A percentile compares a stretch with the other conserved stretches of the same genome.
Conservation (phyloP, 768 basidiomycete genomes). For the Lactifluus subvellereus region DNA sequence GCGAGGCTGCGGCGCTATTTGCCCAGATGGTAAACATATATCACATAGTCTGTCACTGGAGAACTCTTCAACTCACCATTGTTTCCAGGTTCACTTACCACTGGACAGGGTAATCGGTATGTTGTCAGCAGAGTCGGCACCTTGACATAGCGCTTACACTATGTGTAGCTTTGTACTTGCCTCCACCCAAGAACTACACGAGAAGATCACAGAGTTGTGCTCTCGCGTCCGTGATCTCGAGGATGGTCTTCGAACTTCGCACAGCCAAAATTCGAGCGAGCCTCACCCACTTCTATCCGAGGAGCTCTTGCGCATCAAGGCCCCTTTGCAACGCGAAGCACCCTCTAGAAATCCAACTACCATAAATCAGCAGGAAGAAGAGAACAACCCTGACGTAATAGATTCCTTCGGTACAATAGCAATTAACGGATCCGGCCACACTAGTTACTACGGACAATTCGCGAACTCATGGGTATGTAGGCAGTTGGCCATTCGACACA, state of each 20-base stretch:
- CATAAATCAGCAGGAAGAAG: conserved; percentile 43
- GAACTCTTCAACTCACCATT: conserved; percentile 2
- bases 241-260: conserved; percentile 57
- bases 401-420: conserved; percentile 79
- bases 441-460: conserved; percentile 71
- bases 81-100: conserved; percentile 63
- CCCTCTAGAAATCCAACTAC: conserved; percentile 28
- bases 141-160: conserved; percentile 6
- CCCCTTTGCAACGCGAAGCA: conserved; percentile 63
- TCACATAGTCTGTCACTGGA: not conserved
- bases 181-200: conserved; percentile 74
- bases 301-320: conserved; percentile 69
- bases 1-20: conserved; percentile 74
- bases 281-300: conserved; percentile 64
- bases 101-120: conserved; percentile 77
- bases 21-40: conserved; percentile 55
- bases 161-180: conserved; percentile 66
- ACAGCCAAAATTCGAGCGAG: conserved; percentile 52
- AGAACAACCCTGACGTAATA: conserved; percentile 66
- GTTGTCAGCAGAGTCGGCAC: conserved; percentile 20
- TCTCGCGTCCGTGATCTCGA: conserved; percentile 73
- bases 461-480: conserved; percentile 69
- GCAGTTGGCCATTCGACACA: not conserved
- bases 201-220: conserved; percentile 71
- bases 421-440: conserved; percentile 62